A percentile compares a stretch with the other conserved stretches of the same genome.
phyloP scores from a whole-genome alignment of 1,139 yeast species.

The Kurtzmaniella quercitrusa region DNA sequence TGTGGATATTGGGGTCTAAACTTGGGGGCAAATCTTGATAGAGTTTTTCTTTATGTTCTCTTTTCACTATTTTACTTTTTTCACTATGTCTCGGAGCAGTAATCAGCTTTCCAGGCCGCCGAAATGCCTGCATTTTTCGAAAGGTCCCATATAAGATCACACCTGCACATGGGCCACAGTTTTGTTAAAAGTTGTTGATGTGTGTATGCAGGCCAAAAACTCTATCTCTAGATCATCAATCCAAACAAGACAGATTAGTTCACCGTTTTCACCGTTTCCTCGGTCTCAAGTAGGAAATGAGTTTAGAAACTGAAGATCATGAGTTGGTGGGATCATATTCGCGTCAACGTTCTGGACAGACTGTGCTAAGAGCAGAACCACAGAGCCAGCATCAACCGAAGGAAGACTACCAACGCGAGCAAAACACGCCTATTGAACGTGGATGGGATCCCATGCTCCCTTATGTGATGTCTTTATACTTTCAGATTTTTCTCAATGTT shows the following conservation, averaged over 20 bases:
- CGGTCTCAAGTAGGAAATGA: not conserved
- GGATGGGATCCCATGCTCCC: slow-evolving; percentile 55
- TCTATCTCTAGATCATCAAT: not conserved
- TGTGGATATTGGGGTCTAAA: slow-evolving; percentile 25
- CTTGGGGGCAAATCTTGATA: slow-evolving; percentile 33
- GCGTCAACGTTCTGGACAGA: not conserved
- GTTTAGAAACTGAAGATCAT: not conserved
- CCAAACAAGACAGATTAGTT: not conserved
- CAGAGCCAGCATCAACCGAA: not conserved
- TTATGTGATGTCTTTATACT: slow-evolving; percentile 62
- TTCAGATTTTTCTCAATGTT: slow-evolving; percentile 67
- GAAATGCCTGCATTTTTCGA: not conserved
- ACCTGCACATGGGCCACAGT: slow-evolving; percentile 12
- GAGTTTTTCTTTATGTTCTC: no score
- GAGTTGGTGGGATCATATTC: not conserved
- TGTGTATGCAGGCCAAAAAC: not conserved
- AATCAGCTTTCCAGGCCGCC: not conserved
- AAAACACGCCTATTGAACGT: no score
- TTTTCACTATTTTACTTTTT: not conserved
- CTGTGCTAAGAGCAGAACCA: not conserved
- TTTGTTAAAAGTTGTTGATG: not conserved
- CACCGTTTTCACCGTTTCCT: not conserved
- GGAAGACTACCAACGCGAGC: not conserved
- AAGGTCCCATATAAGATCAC: slow-evolving; percentile 2
- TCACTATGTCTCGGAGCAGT: not conserved